These are phyloP conservation scores for Neopestalotiopsis sp. DNA, from an alignment of 2,329 filamentous ascomycete species.

Conservation along the genomic window DNA sequence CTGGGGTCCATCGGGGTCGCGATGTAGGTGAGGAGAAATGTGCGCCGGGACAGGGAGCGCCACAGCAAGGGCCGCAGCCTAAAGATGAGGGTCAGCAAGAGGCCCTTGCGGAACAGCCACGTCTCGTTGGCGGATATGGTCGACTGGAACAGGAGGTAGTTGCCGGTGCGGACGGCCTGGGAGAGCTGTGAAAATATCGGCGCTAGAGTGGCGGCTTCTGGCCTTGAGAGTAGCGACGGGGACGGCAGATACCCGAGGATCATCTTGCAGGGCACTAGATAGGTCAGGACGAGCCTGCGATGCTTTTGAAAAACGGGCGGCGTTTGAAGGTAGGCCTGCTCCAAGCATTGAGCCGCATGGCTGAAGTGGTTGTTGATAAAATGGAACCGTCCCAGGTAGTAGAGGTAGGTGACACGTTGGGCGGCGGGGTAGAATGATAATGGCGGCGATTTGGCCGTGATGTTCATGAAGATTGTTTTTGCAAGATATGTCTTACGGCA, in stretches of 20 bases:
- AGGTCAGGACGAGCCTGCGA: slow-evolving; percentile 79
- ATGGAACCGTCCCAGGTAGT: slow-evolving; percentile 90
- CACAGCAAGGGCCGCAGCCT: slow-evolving; percentile 83
- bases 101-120: slow-evolving; percentile 78
- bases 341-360: slow-evolving; percentile 74
- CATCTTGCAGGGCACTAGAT: slow-evolving; percentile 82
- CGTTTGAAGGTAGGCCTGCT: slow-evolving; percentile 79
- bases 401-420: slow-evolving; percentile 90
- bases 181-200: slow-evolving; percentile 77
- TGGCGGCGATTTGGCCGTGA: slow-evolving; percentile 81
- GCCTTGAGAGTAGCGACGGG: slow-evolving; percentile 65
- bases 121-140: slow-evolving; percentile 67
- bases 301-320: slow-evolving; percentile 69
- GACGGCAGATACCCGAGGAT: slow-evolving; percentile 85
- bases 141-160: slow-evolving; percentile 75
- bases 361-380: slow-evolving; percentile 85
- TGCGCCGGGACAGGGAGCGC: slow-evolving; percentile 79
- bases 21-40: slow-evolving; percentile 80
- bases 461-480: slow-evolving; percentile 88
- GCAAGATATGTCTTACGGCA: slow-evolving; percentile 84
- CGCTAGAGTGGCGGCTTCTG: slow-evolving; percentile 70
- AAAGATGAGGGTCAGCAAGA: slow-evolving; percentile 77
- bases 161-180: slow-evolving; percentile 71
- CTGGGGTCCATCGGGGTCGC: slow-evolving; percentile 51
- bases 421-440: slow-evolving; percentile 81